phyloP scores from a whole-genome alignment of 2,329 filamentous ascomycete genomes.

The Trichophyton benhamiae region DNA sequence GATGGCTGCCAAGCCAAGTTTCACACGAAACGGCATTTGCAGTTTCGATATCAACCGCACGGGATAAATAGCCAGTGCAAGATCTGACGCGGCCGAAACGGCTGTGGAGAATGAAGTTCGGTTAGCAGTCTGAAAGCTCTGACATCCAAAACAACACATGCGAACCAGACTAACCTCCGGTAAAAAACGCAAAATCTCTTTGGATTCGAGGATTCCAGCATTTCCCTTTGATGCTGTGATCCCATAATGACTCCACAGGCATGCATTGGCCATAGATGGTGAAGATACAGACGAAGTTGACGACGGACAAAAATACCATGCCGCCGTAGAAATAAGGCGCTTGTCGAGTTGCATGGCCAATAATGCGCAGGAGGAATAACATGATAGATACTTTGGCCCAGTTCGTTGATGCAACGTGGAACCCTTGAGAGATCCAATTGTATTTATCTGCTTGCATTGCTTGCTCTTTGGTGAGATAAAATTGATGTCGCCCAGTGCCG shows the following conservation, averaged over 20 bases:
- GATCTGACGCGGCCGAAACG: constrained; percentile 8
- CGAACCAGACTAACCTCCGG: neutral
- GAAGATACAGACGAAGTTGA: constrained; percentile 7
- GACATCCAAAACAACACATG: neutral
- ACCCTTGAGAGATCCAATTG: constrained; percentile 9
- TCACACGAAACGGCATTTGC: constrained; percentile 8
- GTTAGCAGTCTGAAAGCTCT: neutral
- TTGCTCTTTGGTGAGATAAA: constrained; percentile 6
- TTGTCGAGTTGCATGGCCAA: constrained; percentile 6
- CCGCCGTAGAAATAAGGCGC: constrained; percentile 4
- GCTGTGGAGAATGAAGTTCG: neutral
- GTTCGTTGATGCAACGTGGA: constrained; percentile 10
- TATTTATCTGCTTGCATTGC: constrained; percentile 10
- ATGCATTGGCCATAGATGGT: constrained; percentile 9
- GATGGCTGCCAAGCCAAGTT: constrained; percentile 3
- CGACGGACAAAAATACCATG: constrained; percentile 7
- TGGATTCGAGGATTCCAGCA: constrained; percentile 8
- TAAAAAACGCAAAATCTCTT: constrained; percentile 7
- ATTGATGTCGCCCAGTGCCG: constrained; percentile 9
- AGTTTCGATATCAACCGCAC: constrained; percentile 7
- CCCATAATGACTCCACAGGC: constrained; percentile 6
- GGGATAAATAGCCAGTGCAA: constrained; percentile 10
- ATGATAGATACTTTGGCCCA: constrained; percentile 10
- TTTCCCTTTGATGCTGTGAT: constrained; percentile 4
- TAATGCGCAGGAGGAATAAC: constrained; percentile 10